These are phyloP conservation scores for Eucalyptus dawsonii DNA, from an alignment of 345 rosid species.

Conservation along the genomic window DNA sequence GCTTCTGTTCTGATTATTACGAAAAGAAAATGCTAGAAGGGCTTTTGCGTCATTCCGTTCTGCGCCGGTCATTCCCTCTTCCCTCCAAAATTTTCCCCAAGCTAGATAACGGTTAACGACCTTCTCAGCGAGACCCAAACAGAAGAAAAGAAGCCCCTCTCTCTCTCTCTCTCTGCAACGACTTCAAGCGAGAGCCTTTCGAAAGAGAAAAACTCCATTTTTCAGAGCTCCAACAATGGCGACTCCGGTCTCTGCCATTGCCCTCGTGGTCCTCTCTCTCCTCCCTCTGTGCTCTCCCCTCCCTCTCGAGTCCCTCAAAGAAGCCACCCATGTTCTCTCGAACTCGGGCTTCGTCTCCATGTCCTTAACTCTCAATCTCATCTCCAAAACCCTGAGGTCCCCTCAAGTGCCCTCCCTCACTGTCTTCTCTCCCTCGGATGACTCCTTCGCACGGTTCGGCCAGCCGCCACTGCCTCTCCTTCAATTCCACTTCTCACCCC, in stretches of 20 bases:
- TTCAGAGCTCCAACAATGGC: constrained; percentile 5
- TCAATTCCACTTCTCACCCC: constrained; percentile 20
- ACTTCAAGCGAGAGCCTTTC: not conserved
- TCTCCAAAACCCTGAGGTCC: not conserved
- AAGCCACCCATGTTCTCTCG: constrained; percentile 12
- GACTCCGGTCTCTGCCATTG: not conserved
- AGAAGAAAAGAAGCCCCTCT: not conserved
- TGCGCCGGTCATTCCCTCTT: not conserved
- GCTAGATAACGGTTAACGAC: not conserved
- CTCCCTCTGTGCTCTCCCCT: not conserved
- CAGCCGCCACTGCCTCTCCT: constrained; percentile 29
- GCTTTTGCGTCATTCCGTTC: not conserved
- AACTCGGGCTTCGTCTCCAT: constrained; percentile 18
- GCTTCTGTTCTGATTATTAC: not conserved
- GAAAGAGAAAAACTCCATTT: not conserved
- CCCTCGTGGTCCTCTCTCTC: not conserved
- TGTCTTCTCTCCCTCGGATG: constrained; percentile 27
- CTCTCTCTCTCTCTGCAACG: not conserved
- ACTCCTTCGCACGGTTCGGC: constrained; percentile 13
- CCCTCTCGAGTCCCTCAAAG: not conserved
- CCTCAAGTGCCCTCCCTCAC: constrained; percentile 18
- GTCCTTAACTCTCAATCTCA: constrained; percentile 16
- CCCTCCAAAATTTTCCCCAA: not conserved
- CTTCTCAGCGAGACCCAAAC: not conserved
- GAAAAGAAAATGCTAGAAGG: not conserved